These are phyloP conservation scores for Pharnaceum exiguum DNA, from an alignment of 148 eudicot species.

Conservation along the genomic window DNA sequence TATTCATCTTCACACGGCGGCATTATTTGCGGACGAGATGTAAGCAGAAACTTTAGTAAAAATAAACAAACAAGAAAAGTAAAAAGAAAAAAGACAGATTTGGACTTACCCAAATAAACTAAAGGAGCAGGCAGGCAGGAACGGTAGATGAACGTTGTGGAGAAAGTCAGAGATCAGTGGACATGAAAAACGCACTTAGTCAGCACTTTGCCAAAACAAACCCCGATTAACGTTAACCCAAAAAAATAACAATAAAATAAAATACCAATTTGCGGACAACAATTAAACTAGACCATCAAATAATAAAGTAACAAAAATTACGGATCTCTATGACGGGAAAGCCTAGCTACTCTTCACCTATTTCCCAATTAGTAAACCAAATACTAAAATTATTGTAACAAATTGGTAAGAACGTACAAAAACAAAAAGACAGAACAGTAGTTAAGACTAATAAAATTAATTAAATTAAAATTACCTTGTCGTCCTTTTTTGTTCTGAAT, in stretches of 20 bases:
- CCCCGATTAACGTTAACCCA: slow-evolving; percentile 2
- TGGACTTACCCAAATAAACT: slow-evolving; percentile 92
- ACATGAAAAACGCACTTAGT: slow-evolving; percentile 41
- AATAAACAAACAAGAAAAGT: background rate
- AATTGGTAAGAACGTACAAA: background rate
- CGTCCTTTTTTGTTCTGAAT: slow-evolving; percentile 86
- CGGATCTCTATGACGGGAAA: slow-evolving; percentile 28
- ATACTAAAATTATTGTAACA: too few relatives aligned
- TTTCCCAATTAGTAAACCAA: too few relatives aligned
- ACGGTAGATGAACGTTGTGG: slow-evolving; percentile 47
- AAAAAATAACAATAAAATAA: background rate
- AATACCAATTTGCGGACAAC: background rate
- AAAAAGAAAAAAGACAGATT: background rate
- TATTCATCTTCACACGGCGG: background rate
- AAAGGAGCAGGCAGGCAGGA: slow-evolving; percentile 29
- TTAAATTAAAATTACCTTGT: slow-evolving; percentile 50
- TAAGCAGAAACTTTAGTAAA: too few relatives aligned
- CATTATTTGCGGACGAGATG: background rate
- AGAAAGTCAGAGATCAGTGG: slow-evolving; percentile 28
- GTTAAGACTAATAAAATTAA: background rate
- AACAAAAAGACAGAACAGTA: background rate
- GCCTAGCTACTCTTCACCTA: too few relatives aligned
- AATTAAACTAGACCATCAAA: background rate
- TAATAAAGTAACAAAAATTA: slow-evolving; percentile 20
- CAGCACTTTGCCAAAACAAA: slow-evolving; percentile 37